phyloP scores from a whole-genome alignment of 768 basidiomycete genomes.

The Porphyrellus cyaneotinctus region DNA sequence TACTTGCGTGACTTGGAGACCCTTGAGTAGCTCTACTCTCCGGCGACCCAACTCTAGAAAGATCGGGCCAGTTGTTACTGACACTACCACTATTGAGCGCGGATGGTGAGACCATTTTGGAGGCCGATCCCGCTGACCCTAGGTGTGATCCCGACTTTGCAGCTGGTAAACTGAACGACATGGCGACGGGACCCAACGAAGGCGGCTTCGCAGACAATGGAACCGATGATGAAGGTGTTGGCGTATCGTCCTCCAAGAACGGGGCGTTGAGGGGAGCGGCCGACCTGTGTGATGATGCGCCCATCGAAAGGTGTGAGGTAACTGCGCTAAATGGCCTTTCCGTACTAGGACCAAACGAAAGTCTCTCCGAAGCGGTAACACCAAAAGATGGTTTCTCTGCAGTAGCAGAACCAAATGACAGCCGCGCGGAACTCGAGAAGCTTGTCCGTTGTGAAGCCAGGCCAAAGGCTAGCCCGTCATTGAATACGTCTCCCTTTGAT shows the following conservation, averaged over 20 bases:
- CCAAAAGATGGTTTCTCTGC: slow-evolving; percentile 19
- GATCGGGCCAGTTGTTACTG: slow-evolving; percentile 7
- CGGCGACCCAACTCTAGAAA: slow-evolving; percentile 17
- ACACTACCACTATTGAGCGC: not conserved
- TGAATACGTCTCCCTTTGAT: slow-evolving; percentile 18
- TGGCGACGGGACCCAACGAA: slow-evolving; percentile 11
- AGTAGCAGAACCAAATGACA: slow-evolving; percentile 15
- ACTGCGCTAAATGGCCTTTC: slow-evolving; percentile 14
- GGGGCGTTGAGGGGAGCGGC: not conserved
- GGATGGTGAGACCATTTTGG: slow-evolving; percentile 12
- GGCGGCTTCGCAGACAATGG: slow-evolving; percentile 1
- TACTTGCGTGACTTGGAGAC: slow-evolving; percentile 6
- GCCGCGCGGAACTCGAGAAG: slow-evolving; percentile 16
- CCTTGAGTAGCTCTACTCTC: slow-evolving; percentile 9
- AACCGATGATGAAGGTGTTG: slow-evolving; percentile 6
- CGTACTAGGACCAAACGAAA: slow-evolving; percentile 12
- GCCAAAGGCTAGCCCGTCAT: slow-evolving; percentile 15
- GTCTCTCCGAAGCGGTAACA: slow-evolving; percentile 15
- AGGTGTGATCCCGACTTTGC: slow-evolving; percentile 10
- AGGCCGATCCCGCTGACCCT: slow-evolving; percentile 1
- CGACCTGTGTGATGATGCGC: slow-evolving; percentile 13
- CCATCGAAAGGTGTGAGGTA: slow-evolving; percentile 6
- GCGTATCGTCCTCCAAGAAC: slow-evolving; percentile 18
- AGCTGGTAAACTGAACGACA: slow-evolving; percentile 15
- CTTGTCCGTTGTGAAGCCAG: slow-evolving; percentile 22